Conservation (phyloP, 2,329 filamentous ascomycete species). For the Biscogniauxia mediterranea region DNA sequence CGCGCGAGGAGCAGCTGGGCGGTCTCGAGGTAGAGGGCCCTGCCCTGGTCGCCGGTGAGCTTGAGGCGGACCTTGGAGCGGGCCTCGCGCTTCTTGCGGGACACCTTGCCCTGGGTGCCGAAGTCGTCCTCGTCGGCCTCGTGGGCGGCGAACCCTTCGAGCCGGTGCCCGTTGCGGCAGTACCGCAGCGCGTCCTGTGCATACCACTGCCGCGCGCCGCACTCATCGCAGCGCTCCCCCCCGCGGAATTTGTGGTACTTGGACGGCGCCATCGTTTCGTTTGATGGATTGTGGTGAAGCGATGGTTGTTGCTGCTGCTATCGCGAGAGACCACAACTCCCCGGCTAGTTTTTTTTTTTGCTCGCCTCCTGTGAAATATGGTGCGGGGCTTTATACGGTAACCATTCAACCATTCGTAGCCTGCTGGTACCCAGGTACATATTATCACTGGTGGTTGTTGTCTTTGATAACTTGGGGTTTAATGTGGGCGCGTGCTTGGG, state of each 20-base stretch:
- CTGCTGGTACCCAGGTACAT: no score
- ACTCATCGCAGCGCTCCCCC: constrained; percentile 59
- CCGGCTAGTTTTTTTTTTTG: no score
- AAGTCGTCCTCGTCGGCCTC: constrained; percentile 65
- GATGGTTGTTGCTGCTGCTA: neutral
- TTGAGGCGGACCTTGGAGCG: constrained; percentile 53
- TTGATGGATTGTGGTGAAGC: no score
- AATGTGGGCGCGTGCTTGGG: no score
- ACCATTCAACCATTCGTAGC: no score
- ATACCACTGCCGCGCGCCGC: constrained; percentile 70
- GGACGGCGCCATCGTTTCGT: constrained; percentile 37
- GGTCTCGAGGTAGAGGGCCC: constrained; percentile 77
- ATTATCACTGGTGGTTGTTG: no score
- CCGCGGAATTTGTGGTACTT: constrained; percentile 51
- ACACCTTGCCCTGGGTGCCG: constrained; percentile 54
- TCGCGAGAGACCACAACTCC: no score
- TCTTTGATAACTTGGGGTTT: no score
- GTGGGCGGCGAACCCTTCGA: constrained; percentile 62
- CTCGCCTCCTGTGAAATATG: no score
- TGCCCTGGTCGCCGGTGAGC: constrained; percentile 65
- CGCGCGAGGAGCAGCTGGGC: constrained; percentile 82
- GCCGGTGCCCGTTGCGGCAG: constrained; percentile 77
- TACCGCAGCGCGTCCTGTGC: constrained; percentile 74
- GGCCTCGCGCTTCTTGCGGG: constrained; percentile 57
- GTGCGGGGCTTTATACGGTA: no score